These are phyloP conservation scores for Dictyostelium purpureum DNA, from an alignment of 78 protist genomes.

Conservation along the genomic window DNA sequence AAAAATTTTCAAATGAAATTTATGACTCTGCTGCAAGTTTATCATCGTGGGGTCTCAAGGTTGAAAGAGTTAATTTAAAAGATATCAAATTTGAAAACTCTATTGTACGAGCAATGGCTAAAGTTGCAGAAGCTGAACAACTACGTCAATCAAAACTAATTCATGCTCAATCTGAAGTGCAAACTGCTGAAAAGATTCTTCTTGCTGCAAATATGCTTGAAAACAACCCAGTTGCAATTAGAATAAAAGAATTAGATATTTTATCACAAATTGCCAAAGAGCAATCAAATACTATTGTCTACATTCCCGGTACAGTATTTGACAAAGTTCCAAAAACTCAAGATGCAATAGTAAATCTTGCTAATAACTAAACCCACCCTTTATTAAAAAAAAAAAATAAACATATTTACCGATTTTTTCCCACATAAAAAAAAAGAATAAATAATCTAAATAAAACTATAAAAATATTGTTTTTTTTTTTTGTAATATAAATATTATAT, in stretches of 20 bases:
- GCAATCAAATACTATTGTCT: slow-evolving; percentile 7
- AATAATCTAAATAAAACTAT: too few relatives aligned
- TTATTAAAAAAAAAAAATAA: too few relatives aligned
- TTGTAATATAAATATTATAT: too few relatives aligned
- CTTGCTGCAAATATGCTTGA: slow-evolving; percentile 41
- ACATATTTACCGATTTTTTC: too few relatives aligned
- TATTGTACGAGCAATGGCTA: slow-evolving; percentile 55
- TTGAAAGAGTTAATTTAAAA: slow-evolving; percentile 35
- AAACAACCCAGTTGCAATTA: slow-evolving; percentile 33
- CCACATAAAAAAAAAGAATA: too few relatives aligned
- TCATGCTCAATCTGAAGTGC: slow-evolving; percentile 19
- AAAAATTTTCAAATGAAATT: slow-evolving; percentile 40
- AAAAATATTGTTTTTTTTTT: too few relatives aligned
- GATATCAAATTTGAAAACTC: slow-evolving; percentile 62
- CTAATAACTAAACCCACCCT: too few relatives aligned
- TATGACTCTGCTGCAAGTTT: background rate
- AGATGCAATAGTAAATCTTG: too few relatives aligned
- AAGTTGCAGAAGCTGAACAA: slow-evolving; percentile 52
- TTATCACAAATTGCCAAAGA: slow-evolving; percentile 57
- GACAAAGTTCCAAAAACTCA: too few relatives aligned
- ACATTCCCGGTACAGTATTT: slow-evolving; percentile 18
- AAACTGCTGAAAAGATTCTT: slow-evolving; percentile 5
- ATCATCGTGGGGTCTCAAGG: background rate
- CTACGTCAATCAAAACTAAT: slow-evolving; percentile 39
- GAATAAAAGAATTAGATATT: slow-evolving; percentile 24